Evolutionary conservation across 129 eudicot genomes (phyloP).

Genomic region (Smallanthus sonchifolius): DNA sequence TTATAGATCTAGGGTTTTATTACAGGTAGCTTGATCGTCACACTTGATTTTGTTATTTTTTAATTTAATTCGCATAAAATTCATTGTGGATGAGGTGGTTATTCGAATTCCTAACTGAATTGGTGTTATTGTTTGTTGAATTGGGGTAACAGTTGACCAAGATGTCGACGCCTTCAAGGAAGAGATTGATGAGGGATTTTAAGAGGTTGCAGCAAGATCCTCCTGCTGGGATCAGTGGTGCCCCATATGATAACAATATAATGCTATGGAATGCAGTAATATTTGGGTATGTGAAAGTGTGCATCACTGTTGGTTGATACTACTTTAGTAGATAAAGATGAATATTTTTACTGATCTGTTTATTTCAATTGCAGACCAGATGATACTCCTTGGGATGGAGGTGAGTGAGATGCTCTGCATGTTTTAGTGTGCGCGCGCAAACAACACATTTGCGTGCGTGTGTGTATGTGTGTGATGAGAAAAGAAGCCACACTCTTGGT

Average conservation of each 20-base stretch:
- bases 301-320: neutral
- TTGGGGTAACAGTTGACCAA: slow-evolving; percentile 31
- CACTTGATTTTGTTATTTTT: neutral
- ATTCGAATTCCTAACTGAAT: slow-evolving; percentile 10
- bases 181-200: slow-evolving; percentile 89
- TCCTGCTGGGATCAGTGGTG: slow-evolving; percentile 90
- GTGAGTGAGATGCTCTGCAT: slow-evolving; percentile 29
- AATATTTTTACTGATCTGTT: slow-evolving; percentile 5
- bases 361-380: slow-evolving; percentile 61
- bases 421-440: neutral
- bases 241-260: slow-evolving; percentile 80
- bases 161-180: slow-evolving; percentile 88
- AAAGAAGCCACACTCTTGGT: neutral
- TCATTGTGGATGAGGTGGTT: neutral
- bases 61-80: neutral
- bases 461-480: neutral
- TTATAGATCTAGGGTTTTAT: slow-evolving; percentile 34
- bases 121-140: slow-evolving; percentile 17
- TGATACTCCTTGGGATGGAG: slow-evolving; percentile 91
- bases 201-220: slow-evolving; percentile 87
- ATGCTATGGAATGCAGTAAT: slow-evolving; percentile 94
- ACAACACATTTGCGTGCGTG: too few species aligned
- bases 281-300: slow-evolving; percentile 55
- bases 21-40: slow-evolving; percentile 5
- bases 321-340: neutral